Evolutionary conservation across 257 asterid species (phyloP).

Genomic region (Fraxinus quadrangulata): DNA sequence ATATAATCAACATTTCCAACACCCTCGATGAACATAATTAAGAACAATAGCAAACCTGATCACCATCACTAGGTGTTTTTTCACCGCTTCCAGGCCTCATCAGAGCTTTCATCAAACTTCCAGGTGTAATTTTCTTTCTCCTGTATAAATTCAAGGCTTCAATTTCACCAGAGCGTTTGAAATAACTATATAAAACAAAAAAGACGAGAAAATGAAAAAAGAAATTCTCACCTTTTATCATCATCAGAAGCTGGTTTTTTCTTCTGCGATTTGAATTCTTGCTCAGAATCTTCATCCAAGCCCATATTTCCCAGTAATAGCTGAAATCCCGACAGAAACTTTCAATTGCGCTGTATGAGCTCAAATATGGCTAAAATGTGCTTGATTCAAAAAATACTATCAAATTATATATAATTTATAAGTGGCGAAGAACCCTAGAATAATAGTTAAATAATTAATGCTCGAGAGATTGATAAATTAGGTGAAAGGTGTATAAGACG

Average conservation of each 20-base stretch:
- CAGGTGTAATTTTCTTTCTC: conserved; percentile 84
- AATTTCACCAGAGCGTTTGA: background rate
- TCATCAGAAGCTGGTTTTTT: conserved; percentile 66
- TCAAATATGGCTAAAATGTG: conserved; percentile 4
- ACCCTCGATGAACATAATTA: background rate
- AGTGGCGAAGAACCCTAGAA: conserved; percentile 45
- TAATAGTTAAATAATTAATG: background rate
- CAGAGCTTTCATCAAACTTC: conserved; percentile 93
- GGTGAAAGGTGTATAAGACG: conserved; percentile 30
- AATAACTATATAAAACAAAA: background rate
- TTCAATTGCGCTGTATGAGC: conserved; percentile 16
- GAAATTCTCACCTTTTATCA: conserved; percentile 60
- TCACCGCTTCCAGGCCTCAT: conserved; percentile 91
- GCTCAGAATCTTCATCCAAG: conserved; percentile 52
- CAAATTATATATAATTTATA: background rate
- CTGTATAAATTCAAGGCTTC: conserved; percentile 36
- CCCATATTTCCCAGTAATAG: conserved; percentile 49
- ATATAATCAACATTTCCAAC: background rate
- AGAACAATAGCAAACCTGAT: conserved; percentile 57
- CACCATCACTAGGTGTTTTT: conserved; percentile 69
- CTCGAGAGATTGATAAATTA: conserved; percentile 18
- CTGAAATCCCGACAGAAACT: conserved; percentile 7
- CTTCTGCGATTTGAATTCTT: conserved; percentile 52
- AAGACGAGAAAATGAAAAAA: background rate
- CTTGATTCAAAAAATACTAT: background rate